phyloP scores from a whole-genome alignment of 2,329 filamentous ascomycete genomes.

The Didymella segeticola region DNA sequence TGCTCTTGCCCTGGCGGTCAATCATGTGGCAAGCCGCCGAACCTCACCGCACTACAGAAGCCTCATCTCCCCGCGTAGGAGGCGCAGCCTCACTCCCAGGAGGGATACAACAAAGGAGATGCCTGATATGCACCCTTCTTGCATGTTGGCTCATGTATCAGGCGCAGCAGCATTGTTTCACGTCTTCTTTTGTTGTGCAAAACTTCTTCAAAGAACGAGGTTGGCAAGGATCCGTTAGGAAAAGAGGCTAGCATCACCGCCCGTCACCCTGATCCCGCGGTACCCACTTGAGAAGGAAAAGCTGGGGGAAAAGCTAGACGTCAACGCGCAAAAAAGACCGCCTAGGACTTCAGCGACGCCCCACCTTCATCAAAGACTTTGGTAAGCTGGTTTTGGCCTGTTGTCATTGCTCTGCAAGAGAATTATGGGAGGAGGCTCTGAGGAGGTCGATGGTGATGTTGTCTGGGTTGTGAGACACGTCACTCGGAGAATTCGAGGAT shows the following conservation, averaged over 20 bases:
- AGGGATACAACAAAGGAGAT: neutral
- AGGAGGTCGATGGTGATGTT: neutral
- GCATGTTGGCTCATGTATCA: too few relatives aligned
- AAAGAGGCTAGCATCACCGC: slow-evolving; percentile 19
- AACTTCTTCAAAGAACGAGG: neutral
- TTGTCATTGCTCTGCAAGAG: neutral
- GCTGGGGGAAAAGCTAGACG: slow-evolving; percentile 18
- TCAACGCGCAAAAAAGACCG: slow-evolving; percentile 15
- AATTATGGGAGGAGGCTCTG: neutral
- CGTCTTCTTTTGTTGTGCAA: neutral
- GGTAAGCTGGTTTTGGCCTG: neutral
- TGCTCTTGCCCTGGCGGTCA: slow-evolving; percentile 15
- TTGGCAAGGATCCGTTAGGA: slow-evolving; percentile 3
- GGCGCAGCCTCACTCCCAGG: slow-evolving; percentile 4
- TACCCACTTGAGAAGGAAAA: slow-evolving; percentile 20
- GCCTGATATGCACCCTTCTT: neutral
- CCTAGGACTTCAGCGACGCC: slow-evolving; percentile 4
- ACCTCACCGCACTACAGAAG: slow-evolving; percentile 13
- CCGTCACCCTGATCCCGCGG: slow-evolving; percentile 16
- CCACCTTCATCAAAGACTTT: slow-evolving; percentile 10
- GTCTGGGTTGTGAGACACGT: slow-evolving; percentile 5
- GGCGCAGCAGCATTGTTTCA: neutral
- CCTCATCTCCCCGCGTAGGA: slow-evolving; percentile 12
- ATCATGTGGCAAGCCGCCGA: slow-evolving; percentile 20
- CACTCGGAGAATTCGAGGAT: slow-evolving; percentile 8